Evolutionary conservation across 176 grass and related monocot species (phyloP), one percentile per base, ranked within the genome.

Genomic region (Bothriochloa decipiens): DNA sequence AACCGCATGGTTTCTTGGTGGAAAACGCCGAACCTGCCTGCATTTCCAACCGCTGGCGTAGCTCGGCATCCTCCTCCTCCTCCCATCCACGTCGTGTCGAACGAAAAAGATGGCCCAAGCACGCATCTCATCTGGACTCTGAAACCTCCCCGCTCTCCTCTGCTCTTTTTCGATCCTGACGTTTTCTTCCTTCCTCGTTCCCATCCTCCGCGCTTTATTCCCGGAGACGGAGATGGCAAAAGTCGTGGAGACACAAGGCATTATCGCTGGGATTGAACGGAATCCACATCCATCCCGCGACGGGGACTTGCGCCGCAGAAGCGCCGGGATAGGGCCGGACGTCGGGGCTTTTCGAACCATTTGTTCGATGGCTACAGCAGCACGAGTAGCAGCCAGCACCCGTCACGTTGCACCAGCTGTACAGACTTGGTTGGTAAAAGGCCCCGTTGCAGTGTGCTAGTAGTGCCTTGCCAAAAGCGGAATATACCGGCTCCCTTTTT

Each of bases 121-220:
- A 20, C 74, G 18, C 74, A 45, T 33, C 4, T 29, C 46, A n/a
- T 42, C 2, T 39, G 33, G 22, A 85, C 32, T 9, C 20, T 26
- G 61, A 55, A 23, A 22, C 50, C 36, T 25, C 8, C 3, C 5
- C 37, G 4, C 0, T 6, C 37, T 12, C 18, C 27, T 27, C 29
- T 5, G 39, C 37, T 6, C 8, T 50, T 12, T 4, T 40, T 5
- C 28, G 37, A 8, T 68, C 32, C 15, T 37, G 70, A 46, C n/a
- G 60, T 36, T 14, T 22, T 1, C 14, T 11, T 47, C 1, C 64
- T 32, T 28, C 13, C 49, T 47, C 83, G 71, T 36, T 36, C 55
- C 43, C 37, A 61, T 35, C 65, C n/a, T 45, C 23, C 32, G 49
- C 74, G 27, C 33, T 43, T 77, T 60, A 71, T 71, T 72, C 70